phyloP scores from a whole-genome alignment of 495 filamentous ascomycete genomes.

The Penicillium desertorum region DNA sequence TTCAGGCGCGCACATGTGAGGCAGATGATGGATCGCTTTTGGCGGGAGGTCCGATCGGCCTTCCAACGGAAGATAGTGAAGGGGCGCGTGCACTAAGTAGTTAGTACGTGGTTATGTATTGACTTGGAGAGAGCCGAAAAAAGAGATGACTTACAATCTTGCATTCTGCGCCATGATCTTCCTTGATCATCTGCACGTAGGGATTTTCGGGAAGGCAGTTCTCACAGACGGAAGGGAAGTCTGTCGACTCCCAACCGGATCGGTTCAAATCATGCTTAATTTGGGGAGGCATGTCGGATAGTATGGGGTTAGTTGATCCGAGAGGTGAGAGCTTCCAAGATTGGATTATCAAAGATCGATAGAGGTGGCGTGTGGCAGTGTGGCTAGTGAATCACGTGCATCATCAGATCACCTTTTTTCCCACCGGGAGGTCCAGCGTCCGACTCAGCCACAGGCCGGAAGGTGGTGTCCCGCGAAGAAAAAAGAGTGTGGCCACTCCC shows the following conservation, averaged over 20 bases:
- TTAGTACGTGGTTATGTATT: conserved; percentile 13
- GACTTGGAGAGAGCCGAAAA: not conserved
- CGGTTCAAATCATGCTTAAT: conserved; percentile 97
- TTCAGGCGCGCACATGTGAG: conserved; percentile 93
- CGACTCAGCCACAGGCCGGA: conserved; percentile 28
- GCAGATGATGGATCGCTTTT: conserved; percentile 87
- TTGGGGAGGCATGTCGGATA: conserved; percentile 51
- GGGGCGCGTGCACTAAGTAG: conserved; percentile 73
- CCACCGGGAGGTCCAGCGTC: conserved; percentile 16
- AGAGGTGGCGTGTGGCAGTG: conserved; percentile 22
- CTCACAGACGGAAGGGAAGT: conserved; percentile 65
- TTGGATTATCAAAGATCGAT: conserved; percentile 18
- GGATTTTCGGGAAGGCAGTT: conserved; percentile 93
- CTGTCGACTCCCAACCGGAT: conserved; percentile 92
- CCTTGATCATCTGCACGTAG: conserved; percentile 98
- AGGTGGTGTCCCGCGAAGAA: conserved; percentile 11
- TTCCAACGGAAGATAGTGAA: conserved; percentile 97
- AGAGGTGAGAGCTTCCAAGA: conserved; percentile 4
- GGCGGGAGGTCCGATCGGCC: conserved; percentile 80
- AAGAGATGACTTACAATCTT: conserved; percentile 44
- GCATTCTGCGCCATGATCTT: conserved; percentile 79
- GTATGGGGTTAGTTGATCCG: conserved; percentile 1
- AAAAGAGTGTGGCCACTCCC: conserved; percentile 12
- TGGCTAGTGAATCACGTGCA: conserved; percentile 12
- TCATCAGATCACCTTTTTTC: not conserved